These are phyloP conservation scores for Lotus japonicus DNA, from an alignment of 306 rosid genomes.

Conservation along the genomic window DNA sequence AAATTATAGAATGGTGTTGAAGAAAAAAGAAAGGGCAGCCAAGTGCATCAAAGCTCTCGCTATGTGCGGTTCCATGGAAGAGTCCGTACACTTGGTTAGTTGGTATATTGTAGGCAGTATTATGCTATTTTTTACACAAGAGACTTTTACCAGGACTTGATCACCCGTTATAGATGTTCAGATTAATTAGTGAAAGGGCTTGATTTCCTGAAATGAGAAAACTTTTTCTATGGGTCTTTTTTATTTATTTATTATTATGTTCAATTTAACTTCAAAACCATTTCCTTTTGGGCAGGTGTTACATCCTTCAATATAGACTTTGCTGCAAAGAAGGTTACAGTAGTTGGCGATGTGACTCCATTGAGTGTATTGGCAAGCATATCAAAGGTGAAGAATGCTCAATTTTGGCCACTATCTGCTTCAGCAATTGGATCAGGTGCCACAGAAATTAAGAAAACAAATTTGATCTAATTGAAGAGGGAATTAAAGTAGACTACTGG, in stretches of 20 bases:
- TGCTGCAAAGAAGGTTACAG: conserved; percentile 83
- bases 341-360: conserved; percentile 80
- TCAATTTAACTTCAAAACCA: neutral
- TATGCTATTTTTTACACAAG: no score
- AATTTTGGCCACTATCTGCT: conserved; percentile 53
- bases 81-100: no score
- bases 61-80: no score
- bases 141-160: no score
- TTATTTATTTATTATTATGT: neutral
- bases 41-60: neutral
- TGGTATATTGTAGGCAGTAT: no score
- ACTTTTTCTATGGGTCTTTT: neutral
- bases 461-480: neutral
- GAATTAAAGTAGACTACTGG: neutral
- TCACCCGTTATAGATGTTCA: no score
- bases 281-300: conserved; percentile 50
- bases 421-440: conserved; percentile 14
- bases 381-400: conserved; percentile 82
- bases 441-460: conserved; percentile 28
- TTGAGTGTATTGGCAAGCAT: conserved; percentile 72
- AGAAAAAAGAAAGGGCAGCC: no score
- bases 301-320: conserved; percentile 80
- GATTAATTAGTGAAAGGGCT: no score
- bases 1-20: no score
- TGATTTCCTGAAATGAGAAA: neutral